A percentile compares a stretch with the other conserved stretches of the same genome.
These are phyloP conservation scores for Pisolithus tinctorius DNA, from an alignment of 768 basidiomycete species.

Conservation along the genomic window DNA sequence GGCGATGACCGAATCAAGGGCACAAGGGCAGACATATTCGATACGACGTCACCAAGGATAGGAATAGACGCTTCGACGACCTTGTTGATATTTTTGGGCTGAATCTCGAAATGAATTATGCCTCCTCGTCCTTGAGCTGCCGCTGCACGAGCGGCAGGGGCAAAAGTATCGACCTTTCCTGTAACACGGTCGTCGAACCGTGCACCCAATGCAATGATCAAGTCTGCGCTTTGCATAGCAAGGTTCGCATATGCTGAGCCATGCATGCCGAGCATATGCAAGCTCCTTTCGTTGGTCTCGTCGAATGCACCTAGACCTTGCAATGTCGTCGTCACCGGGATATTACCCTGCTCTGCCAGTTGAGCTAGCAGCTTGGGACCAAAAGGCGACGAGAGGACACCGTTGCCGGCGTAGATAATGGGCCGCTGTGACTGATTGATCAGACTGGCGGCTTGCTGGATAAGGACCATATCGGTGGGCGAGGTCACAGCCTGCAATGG, in stretches of 20 bases:
- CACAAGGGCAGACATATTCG: slow-evolving; percentile 75
- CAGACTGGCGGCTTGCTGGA: slow-evolving; percentile 78
- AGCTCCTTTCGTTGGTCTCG: slow-evolving; percentile 74
- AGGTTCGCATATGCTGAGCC: slow-evolving; percentile 95
- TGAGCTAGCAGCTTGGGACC: slow-evolving; percentile 79
- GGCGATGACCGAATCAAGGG: slow-evolving; percentile 63
- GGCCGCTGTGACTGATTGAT: slow-evolving; percentile 92
- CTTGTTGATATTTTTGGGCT: slow-evolving; percentile 99
- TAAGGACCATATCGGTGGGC: slow-evolving; percentile 56
- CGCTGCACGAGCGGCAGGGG: slow-evolving; percentile 84
- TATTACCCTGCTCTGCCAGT: slow-evolving; percentile 80
- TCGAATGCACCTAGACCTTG: slow-evolving; percentile 96
- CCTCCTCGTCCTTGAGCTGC: slow-evolving; percentile 84
- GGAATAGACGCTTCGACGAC: slow-evolving; percentile 93
- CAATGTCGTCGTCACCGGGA: slow-evolving; percentile 94
- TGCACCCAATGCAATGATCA: slow-evolving; percentile 94
- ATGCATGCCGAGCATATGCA: slow-evolving; percentile 99
- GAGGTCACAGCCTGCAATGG: slow-evolving; percentile 55
- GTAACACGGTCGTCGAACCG: slow-evolving; percentile 99
- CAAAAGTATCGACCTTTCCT: slow-evolving; percentile 82
- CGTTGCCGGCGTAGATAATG: slow-evolving; percentile 89
- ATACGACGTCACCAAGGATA: slow-evolving; percentile 87
- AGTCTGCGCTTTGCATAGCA: slow-evolving; percentile 95
- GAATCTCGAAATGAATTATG: slow-evolving; percentile 98
- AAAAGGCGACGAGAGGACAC: slow-evolving; percentile 72